phyloP scores from a whole-genome alignment of 1,284 basidiomycete species.

The Schizophyllum commune region DNA sequence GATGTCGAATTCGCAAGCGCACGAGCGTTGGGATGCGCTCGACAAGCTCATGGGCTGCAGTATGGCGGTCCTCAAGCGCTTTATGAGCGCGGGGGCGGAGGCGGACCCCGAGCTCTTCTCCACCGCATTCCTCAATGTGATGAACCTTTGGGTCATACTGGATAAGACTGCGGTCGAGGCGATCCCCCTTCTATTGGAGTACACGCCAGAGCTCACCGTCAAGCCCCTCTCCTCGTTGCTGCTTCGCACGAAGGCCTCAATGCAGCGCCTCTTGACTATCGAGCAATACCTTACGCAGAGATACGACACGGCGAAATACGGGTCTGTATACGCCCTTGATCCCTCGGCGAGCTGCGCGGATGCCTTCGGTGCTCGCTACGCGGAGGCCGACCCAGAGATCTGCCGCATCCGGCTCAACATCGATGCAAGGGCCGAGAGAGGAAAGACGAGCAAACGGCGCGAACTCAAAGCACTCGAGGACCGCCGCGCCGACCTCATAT shows the following conservation, averaged over 20 bases:
- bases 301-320: slow-evolving; percentile 2
- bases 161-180: slow-evolving; percentile 28
- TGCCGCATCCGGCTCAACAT: slow-evolving; percentile 21
- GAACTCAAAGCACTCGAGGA: neutral
- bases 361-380: slow-evolving; percentile 25
- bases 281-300: slow-evolving; percentile 23
- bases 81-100: slow-evolving; percentile 21
- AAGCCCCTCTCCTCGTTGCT: slow-evolving; percentile 30
- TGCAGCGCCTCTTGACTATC: slow-evolving; percentile 20
- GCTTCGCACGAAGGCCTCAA: slow-evolving; percentile 20
- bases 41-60: neutral
- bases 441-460: slow-evolving; percentile 12
- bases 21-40: neutral
- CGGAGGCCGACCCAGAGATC: slow-evolving; percentile 11
- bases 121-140: slow-evolving; percentile 31
- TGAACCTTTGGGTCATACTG: slow-evolving; percentile 37
- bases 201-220: slow-evolving; percentile 35
- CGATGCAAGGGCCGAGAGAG: slow-evolving; percentile 13
- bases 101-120: slow-evolving; percentile 36
- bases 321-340: slow-evolving; percentile 16
- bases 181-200: slow-evolving; percentile 29
- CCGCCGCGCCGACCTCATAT: too few species aligned
- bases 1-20: neutral
- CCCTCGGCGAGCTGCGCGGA: neutral
- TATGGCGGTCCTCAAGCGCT: slow-evolving; percentile 12